Conservation (phyloP, 306 rosid species). For the Cercis canadensis region DNA sequence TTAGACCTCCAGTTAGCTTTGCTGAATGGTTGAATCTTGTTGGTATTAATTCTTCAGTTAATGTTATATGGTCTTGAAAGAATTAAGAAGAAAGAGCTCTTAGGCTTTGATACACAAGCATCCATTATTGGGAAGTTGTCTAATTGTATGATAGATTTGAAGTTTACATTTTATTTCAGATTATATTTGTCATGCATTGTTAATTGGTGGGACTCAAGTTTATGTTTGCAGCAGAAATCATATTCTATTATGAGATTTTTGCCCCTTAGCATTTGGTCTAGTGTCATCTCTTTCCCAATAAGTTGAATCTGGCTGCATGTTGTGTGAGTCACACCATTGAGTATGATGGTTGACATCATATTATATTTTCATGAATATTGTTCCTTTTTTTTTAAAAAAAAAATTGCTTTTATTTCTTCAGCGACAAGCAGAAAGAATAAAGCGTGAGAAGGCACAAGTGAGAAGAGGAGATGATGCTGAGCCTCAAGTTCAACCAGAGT, state of each 20-base stretch:
- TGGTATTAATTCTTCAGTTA: background rate
- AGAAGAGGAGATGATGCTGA: conserved; percentile 83
- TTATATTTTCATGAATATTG: no score
- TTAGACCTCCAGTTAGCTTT: conserved; percentile 14
- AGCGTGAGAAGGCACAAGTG: conserved; percentile 77
- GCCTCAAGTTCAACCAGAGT: conserved; percentile 77
- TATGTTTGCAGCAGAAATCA: background rate
- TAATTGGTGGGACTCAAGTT: background rate
- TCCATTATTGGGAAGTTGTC: no score
- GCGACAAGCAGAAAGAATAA: conserved; percentile 88
- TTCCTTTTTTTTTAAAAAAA: background rate
- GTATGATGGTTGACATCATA: background rate
- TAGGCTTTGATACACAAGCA: background rate
- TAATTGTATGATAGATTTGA: conserved; percentile 1
- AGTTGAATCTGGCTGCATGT: background rate
- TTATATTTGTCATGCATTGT: conserved; percentile 28
- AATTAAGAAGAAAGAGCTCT: background rate
- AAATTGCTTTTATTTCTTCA: conserved; percentile 34
- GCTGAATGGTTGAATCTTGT: conserved; percentile 10
- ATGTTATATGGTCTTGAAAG: background rate
- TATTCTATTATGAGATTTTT: conserved; percentile 15
- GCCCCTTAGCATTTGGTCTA: conserved; percentile 1
- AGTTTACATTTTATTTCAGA: background rate
- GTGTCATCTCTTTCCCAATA: conserved; percentile 2
- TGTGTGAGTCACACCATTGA: background rate